A percentile compares a stretch with the other conserved stretches of the same genome.
phyloP scores from a whole-genome alignment of 2,329 filamentous ascomycete genomes.

The Colletotrichum viniferum region DNA sequence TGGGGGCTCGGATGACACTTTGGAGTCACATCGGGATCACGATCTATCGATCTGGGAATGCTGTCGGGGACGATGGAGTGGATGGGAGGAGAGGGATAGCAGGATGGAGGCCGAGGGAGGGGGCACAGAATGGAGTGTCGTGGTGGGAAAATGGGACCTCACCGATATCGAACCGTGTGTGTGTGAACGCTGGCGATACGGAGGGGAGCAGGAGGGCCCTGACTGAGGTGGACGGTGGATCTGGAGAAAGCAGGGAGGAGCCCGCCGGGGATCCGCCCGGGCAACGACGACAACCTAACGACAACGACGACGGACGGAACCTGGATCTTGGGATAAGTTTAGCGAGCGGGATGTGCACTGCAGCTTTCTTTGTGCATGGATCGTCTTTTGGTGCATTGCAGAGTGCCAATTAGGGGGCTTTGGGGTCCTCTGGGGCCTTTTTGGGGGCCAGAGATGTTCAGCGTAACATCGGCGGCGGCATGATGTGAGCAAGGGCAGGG shows the following conservation, averaged over 20 bases:
- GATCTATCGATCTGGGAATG: neutral
- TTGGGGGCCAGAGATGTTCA: neutral
- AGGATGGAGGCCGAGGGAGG: neutral
- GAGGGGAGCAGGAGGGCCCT: neutral
- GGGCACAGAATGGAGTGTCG: neutral
- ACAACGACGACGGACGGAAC: conserved; percentile 1
- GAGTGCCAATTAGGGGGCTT: neutral
- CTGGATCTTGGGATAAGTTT: neutral
- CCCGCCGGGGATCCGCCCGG: neutral
- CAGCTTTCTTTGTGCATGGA: conserved; percentile 7
- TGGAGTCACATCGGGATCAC: neutral
- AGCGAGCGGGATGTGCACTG: conserved; percentile 1
- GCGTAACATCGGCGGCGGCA: neutral
- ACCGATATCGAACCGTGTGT: neutral
- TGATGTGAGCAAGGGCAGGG: neutral
- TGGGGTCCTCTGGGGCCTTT: neutral
- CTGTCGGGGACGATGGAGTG: neutral
- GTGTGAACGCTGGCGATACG: neutral
- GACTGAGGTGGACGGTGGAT: neutral
- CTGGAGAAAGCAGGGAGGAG: conserved; percentile 1
- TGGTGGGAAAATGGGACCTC: too few relatives aligned
- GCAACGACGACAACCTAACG: neutral
- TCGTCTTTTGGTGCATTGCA: neutral
- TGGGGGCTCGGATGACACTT: neutral
- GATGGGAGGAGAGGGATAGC: neutral